These are phyloP conservation scores for Auricularia sp. DNA, from an alignment of 768 basidiomycete genomes.

Conservation along the genomic window DNA sequence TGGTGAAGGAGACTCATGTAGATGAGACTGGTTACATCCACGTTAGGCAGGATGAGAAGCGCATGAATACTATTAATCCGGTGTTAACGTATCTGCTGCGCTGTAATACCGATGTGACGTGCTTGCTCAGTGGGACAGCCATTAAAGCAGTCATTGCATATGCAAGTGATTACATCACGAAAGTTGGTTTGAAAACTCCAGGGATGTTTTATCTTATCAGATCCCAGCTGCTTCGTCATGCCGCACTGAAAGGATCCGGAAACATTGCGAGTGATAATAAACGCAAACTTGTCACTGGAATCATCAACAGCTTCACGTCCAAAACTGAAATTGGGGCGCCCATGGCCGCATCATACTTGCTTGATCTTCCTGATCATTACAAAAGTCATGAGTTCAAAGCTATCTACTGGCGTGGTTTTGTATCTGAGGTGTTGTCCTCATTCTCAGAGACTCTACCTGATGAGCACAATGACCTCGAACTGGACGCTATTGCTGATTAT, in stretches of 20 bases:
- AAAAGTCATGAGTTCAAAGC: slow-evolving; percentile 2
- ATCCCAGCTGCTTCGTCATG: slow-evolving; percentile 15
- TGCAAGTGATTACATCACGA: slow-evolving; percentile 35
- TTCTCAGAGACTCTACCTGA: neutral
- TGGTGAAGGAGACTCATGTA: slow-evolving; percentile 16
- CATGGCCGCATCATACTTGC: neutral
- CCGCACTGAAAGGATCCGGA: slow-evolving; percentile 12
- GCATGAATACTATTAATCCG: slow-evolving; percentile 27
- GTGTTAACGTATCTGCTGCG: slow-evolving; percentile 24
- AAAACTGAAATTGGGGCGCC: neutral
- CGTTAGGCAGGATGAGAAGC: slow-evolving; percentile 22
- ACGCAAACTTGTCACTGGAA: neutral
- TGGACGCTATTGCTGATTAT: neutral
- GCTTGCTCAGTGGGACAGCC: slow-evolving; percentile 31
- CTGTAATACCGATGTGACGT: slow-evolving; percentile 32
- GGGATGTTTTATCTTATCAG: slow-evolving; percentile 24
- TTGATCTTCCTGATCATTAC: slow-evolving; percentile 1
- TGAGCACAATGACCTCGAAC: too few species aligned
- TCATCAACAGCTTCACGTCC: neutral
- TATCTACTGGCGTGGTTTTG: neutral
- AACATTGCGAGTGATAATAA: neutral
- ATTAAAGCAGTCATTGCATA: slow-evolving; percentile 32
- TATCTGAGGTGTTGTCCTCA: neutral
- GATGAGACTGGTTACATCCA: slow-evolving; percentile 21
- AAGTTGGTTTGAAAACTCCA: slow-evolving; percentile 28